Evolutionary conservation across 192 early-diverging fungal species (phyloP).

Genomic region (Gigaspora rosea): DNA sequence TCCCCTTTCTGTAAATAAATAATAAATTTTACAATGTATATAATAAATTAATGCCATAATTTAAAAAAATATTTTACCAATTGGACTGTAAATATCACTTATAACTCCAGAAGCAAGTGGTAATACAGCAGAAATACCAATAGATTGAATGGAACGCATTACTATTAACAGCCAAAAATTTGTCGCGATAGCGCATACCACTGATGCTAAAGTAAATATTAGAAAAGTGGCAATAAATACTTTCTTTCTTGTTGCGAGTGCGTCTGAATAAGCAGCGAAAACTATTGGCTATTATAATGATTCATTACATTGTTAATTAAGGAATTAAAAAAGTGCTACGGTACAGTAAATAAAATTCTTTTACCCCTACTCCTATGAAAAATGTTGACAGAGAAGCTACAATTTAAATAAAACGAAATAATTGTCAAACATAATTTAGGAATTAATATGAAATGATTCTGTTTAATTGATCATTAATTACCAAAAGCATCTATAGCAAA

Average conservation of each 20-base stretch:
- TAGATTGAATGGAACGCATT: slow-evolving; percentile 43
- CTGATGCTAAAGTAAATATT: slow-evolving; percentile 41
- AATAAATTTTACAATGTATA: background rate
- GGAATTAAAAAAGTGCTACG: background rate
- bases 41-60: background rate
- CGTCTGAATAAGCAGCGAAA: slow-evolving; percentile 45
- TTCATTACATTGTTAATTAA: slow-evolving; percentile 5
- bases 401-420: too few species aligned
- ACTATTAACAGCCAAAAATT: slow-evolving; percentile 46
- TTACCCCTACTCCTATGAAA: too few species aligned
- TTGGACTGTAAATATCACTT: slow-evolving; percentile 36
- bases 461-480: background rate
- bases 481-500: background rate
- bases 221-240: slow-evolving; percentile 40
- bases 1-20: background rate
- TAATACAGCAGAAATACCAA: slow-evolving; percentile 36
- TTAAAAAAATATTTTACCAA: background rate
- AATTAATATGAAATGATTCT: background rate
- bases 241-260: slow-evolving; percentile 35
- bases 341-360: too few species aligned
- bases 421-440: background rate
- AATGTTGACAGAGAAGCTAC: too few species aligned
- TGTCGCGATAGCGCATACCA: slow-evolving; percentile 37
- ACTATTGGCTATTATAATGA: slow-evolving; percentile 40
- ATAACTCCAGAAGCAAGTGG: slow-evolving; percentile 43